These are phyloP conservation scores for Sporisorium exsertum DNA, from an alignment of 1,284 basidiomycete genomes.

Conservation along the genomic window DNA sequence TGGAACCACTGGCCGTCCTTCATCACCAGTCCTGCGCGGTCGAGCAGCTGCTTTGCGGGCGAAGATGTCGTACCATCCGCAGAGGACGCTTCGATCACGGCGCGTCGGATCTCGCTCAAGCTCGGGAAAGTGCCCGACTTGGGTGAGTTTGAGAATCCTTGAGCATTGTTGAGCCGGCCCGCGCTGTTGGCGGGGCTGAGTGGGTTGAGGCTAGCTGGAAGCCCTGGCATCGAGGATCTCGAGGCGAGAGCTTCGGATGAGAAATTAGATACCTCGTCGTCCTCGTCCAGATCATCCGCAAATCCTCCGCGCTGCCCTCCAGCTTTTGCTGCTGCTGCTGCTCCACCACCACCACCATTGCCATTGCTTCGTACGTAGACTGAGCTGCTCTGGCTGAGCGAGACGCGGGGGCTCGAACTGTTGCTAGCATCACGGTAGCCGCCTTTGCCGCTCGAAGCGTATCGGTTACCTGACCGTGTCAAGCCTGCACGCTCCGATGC, in stretches of 20 bases:
- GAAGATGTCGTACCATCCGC: slow-evolving; percentile 34
- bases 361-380: slow-evolving; percentile 17
- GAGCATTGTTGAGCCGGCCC: slow-evolving; percentile 10
- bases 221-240: slow-evolving; percentile 26
- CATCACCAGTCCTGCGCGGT: slow-evolving; percentile 67
- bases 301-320: slow-evolving; percentile 28
- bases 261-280: slow-evolving; percentile 30
- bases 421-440: slow-evolving; percentile 41
- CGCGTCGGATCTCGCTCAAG: slow-evolving; percentile 41
- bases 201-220: slow-evolving; percentile 10
- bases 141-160: slow-evolving; percentile 11
- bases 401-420: slow-evolving; percentile 31
- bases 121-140: slow-evolving; percentile 15
- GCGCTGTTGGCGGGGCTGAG: slow-evolving; percentile 8
- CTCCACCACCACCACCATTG: background rate
- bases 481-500: slow-evolving; percentile 39
- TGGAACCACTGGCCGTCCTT: slow-evolving; percentile 91
- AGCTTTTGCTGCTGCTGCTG: background rate
- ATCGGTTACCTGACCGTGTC: slow-evolving; percentile 24
- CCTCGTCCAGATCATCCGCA: slow-evolving; percentile 52
- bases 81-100: slow-evolving; percentile 37
- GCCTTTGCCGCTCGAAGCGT: slow-evolving; percentile 27
- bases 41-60: slow-evolving; percentile 55
- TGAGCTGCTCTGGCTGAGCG: slow-evolving; percentile 28
- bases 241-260: slow-evolving; percentile 38